A percentile compares a stretch with the other conserved stretches of the same genome.
Conservation (phyloP, 345 rosid genomes). For the Raphanus raphanistrum region DNA sequence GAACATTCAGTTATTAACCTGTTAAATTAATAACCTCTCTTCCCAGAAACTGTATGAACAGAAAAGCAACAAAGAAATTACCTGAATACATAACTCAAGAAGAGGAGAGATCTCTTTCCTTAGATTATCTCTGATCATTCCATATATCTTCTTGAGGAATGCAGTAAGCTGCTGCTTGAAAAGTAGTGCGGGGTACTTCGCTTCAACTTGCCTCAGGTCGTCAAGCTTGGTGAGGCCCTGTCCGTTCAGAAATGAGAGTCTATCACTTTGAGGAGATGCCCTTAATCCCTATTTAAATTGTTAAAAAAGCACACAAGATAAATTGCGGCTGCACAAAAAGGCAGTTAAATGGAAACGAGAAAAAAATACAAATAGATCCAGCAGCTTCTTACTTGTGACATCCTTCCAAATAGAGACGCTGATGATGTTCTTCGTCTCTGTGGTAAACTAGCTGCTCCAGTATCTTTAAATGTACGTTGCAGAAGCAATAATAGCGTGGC, state of each 20-base stretch:
- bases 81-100: constrained; percentile 98
- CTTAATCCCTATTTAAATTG: constrained; percentile 66
- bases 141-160: constrained; percentile 97
- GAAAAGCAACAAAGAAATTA: constrained; percentile 35
- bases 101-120: constrained; percentile 97
- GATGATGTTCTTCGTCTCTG: constrained; percentile 92
- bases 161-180: constrained; percentile 99
- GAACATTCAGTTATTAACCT: constrained; percentile 5
- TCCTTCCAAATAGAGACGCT: constrained; percentile 92
- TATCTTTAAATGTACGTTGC: constrained; percentile 95
- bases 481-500: constrained; percentile 81
- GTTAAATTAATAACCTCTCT: background rate
- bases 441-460: constrained; percentile 96
- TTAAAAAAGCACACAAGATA: constrained; percentile 10
- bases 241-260: constrained; percentile 74
- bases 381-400: constrained; percentile 79
- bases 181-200: constrained; percentile 93
- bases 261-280: constrained; percentile 89
- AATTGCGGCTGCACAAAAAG: constrained; percentile 13
- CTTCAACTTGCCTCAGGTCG: constrained; percentile 93
- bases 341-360: constrained; percentile 6
- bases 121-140: constrained; percentile 94
- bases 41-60: constrained; percentile 15
- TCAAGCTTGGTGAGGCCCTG: constrained; percentile 73
- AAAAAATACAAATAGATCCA: constrained; percentile 18